Conservation (phyloP, 2,329 filamentous ascomycete species). For the Dothidotthia symphoricarpi region DNA sequence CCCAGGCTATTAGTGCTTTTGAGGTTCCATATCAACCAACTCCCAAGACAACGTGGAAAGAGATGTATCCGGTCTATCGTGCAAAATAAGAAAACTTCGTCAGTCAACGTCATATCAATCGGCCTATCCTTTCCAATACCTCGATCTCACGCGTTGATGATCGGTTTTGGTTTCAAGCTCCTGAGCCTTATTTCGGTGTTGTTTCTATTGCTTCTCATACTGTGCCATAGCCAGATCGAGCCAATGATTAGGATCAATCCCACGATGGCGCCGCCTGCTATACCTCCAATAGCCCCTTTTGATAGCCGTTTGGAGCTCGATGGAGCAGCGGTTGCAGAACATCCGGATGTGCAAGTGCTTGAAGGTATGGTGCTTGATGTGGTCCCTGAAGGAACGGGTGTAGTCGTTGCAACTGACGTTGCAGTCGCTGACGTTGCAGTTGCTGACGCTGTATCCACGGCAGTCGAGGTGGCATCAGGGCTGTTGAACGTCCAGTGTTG, state of each 20-base stretch:
- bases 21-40: too few species aligned
- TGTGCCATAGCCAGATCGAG: background rate
- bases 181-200: too few species aligned
- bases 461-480: background rate
- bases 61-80: too few species aligned
- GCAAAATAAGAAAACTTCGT: too few species aligned
- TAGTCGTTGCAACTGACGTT: background rate
- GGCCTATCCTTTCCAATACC: too few species aligned
- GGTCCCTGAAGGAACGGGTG: background rate
- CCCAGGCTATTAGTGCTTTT: too few species aligned
- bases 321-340: background rate
- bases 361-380: background rate
- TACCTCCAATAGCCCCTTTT: background rate
- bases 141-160: too few species aligned
- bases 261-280: background rate
- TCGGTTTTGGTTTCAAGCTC: too few species aligned
- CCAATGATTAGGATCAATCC: too few species aligned
- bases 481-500: conserved; percentile 11
- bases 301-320: background rate
- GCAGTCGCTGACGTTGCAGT: background rate
- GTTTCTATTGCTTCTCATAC: too few species aligned
- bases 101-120: too few species aligned
- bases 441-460: background rate
- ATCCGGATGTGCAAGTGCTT: background rate
- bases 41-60: too few species aligned